These are phyloP conservation scores for Microdochium paspali DNA, from an alignment of 2,329 filamentous ascomycete genomes.

Conservation along the genomic window DNA sequence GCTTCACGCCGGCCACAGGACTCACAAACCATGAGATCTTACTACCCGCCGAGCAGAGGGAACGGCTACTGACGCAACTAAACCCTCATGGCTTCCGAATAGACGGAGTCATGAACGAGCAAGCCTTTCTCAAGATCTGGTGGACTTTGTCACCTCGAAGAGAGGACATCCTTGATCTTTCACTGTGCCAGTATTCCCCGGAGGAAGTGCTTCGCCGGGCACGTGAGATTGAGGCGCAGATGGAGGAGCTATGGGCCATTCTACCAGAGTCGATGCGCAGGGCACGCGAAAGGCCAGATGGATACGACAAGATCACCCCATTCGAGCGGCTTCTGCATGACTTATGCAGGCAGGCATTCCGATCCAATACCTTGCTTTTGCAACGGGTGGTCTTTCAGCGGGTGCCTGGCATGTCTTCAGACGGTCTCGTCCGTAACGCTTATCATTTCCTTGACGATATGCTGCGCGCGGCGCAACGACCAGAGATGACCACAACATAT, in stretches of 20 bases:
- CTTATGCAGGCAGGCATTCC: constrained; percentile 12
- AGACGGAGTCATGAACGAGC: neutral
- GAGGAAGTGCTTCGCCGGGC: neutral
- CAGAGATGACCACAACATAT: constrained; percentile 17
- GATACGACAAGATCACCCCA: constrained; percentile 11
- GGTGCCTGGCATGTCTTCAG: constrained; percentile 17
- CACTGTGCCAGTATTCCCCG: neutral
- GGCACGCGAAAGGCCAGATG: constrained; percentile 6
- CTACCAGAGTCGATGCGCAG: neutral
- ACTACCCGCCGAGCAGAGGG: neutral
- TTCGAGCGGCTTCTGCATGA: constrained; percentile 13
- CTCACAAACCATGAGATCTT: neutral
- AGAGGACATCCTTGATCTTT: neutral
- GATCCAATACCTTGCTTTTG: constrained; percentile 20
- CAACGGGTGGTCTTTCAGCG: constrained; percentile 22
- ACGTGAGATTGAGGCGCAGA: neutral
- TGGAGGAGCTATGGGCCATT: neutral
- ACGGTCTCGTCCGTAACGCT: constrained; percentile 19
- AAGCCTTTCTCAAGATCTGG: neutral
- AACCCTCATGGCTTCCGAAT: neutral
- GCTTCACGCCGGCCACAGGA: neutral
- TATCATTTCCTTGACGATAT: constrained; percentile 20
- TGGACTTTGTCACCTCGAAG: neutral
- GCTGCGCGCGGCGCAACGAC: constrained; percentile 17
- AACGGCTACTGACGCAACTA: neutral